Percentiles rank a stretch among this genome's conserved stretches.
These are phyloP conservation scores for Plantago rigida DNA, from an alignment of 305 asterid species.

Conservation along the genomic window DNA sequence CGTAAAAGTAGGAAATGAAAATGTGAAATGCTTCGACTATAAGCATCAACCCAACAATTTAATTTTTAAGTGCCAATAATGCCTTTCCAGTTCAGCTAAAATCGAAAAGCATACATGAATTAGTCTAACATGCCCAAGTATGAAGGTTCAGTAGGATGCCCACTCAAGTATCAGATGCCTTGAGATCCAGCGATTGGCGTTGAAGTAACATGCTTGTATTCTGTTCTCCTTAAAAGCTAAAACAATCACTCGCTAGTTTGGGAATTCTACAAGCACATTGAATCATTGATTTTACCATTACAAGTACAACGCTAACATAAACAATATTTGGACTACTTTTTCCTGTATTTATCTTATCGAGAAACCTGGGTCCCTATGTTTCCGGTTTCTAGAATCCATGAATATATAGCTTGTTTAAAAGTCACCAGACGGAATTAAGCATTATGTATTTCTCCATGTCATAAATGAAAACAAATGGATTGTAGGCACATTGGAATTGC, in stretches of 20 bases:
- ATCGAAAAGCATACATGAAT: background rate
- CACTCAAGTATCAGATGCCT: conserved; percentile 1
- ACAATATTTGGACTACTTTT: too few relatives aligned
- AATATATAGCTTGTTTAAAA: background rate
- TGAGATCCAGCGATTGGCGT: background rate
- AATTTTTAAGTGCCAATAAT: background rate
- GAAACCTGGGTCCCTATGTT: too few relatives aligned
- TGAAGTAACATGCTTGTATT: background rate
- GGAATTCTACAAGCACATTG: background rate
- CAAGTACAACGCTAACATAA: background rate
- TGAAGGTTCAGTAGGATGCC: background rate
- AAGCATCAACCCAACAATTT: background rate
- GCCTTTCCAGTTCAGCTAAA: conserved; percentile 1
- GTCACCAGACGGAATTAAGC: too few relatives aligned
- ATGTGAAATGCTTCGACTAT: background rate
- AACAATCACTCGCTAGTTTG: conserved; percentile 14
- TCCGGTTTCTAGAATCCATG: background rate
- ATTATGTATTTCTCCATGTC: background rate
- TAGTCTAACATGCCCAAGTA: background rate
- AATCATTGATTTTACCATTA: background rate
- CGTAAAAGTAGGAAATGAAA: background rate
- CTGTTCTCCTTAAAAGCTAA: conserved; percentile 1
- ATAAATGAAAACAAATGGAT: background rate
- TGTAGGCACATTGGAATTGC: background rate
- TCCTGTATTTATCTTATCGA: too few relatives aligned